phyloP scores from a whole-genome alignment of 768 basidiomycete genomes.

The Cystoderma amianthinum region DNA sequence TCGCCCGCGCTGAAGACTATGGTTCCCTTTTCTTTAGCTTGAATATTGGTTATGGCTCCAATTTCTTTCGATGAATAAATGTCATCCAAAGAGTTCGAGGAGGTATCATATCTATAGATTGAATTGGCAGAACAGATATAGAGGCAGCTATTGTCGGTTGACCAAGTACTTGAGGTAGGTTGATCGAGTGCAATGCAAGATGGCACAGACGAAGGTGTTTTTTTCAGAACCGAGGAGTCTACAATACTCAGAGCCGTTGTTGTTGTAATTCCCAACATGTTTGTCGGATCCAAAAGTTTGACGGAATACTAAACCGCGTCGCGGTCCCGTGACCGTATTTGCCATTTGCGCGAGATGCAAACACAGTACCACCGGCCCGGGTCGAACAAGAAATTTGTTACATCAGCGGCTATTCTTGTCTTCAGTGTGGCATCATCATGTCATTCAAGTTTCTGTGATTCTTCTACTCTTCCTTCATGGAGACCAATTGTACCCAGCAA shows the following conservation, averaged over 20 bases:
- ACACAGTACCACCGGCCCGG: no score
- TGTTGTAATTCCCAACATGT: constrained; percentile 52
- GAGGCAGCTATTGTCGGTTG: constrained; percentile 45
- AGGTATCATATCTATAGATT: constrained; percentile 48
- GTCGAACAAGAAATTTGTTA: no score
- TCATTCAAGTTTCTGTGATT: not conserved
- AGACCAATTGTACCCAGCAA: not conserved
- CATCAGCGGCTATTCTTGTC: not conserved
- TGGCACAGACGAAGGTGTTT: constrained; percentile 29
- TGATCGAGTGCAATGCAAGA: constrained; percentile 26
- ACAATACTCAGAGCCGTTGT: constrained; percentile 39
- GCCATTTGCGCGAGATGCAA: no score
- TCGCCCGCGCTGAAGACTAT: constrained; percentile 42
- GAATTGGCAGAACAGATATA: constrained; percentile 41
- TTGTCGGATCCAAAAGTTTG: not conserved
- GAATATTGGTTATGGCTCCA: constrained; percentile 22
- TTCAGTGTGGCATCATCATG: not conserved
- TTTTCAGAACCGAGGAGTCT: constrained; percentile 41
- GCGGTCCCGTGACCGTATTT: no score
- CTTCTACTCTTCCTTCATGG: not conserved
- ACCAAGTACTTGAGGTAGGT: constrained; percentile 44
- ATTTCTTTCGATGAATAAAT: constrained; percentile 27
- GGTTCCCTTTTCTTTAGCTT: constrained; percentile 25
- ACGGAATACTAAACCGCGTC: not conserved
- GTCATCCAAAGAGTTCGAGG: constrained; percentile 34